Evolutionary conservation across 2,329 filamentous ascomycete genomes (phyloP), one percentile per base, ranked within the genome.

Genomic region (Ophiostoma sp.): DNA sequence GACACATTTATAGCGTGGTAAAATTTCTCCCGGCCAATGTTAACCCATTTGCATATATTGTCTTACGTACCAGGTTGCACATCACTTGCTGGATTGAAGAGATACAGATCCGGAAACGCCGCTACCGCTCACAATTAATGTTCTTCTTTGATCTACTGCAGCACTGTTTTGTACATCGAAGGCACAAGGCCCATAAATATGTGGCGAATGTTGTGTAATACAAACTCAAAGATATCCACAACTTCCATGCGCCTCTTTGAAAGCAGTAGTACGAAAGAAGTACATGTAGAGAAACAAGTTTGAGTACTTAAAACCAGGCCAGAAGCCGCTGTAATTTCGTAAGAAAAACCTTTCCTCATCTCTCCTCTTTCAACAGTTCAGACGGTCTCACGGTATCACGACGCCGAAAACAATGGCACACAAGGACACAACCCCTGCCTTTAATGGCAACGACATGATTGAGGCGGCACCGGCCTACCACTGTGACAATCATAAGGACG

Each of bases 151-250:
- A 31, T 33, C 27, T 33, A 33, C 27, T 33, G 23, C 13, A 62
- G 33, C 17, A 35, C 17, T 64, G 33, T 39, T 13, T 33, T 64
- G 17, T 23, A 27, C 62, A 39, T 65, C 35, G 20, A 65, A 36
- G 33, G 15, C 10, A 13, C 20, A 23, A 41, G 62, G 35, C 62
- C 62, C 62, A 65, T 65, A 65, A 39, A 39, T 65, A 23, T 39
- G 62, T 65, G 62, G 62, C 62, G 17, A 65, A 65, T 65, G 62
- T 65, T 65, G 62, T 65, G 62, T 65, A 65, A 65, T 65, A 65
- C 62, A 65, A 65, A 65, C 35, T 65, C 62, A 39, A 20, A n/a
- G 8, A 39, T 65, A 65, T 35, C 62, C 62, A 65, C 62, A 65
- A 39, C 62, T 27, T 39, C 35, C 4, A n/a, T 13, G 20, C 17